phyloP scores from a whole-genome alignment of 2,329 filamentous ascomycete species.

The Colletotrichum tropicicola region DNA sequence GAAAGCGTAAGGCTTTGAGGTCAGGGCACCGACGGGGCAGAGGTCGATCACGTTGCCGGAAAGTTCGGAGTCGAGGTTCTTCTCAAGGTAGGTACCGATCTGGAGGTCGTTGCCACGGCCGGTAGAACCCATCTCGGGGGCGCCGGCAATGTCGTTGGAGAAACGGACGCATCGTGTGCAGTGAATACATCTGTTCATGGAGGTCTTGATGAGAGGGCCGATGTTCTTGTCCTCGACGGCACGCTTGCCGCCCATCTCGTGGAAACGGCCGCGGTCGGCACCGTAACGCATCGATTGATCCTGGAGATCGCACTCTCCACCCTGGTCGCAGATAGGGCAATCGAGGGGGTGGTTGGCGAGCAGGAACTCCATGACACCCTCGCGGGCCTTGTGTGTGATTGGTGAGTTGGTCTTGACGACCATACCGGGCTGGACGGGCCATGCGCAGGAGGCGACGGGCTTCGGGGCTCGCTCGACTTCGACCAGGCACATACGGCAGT shows the following conservation, averaged over 20 bases:
- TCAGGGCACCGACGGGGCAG: conserved; percentile 95
- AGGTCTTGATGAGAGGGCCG: conserved; percentile 97
- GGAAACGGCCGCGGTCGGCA: conserved; percentile 93
- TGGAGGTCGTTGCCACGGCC: conserved; percentile 97
- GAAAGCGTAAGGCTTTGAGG: conserved; percentile 98
- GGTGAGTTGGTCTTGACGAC: conserved; percentile 98
- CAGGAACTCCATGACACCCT: conserved; percentile 99
- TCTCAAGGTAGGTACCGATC: conserved; percentile 97
- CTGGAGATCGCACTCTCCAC: conserved; percentile 98
- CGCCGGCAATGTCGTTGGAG: conserved; percentile 95
- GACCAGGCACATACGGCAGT: conserved; percentile 99
- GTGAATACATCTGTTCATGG: conserved; percentile 99
- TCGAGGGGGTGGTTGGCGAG: conserved; percentile 96
- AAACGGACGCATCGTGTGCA: conserved; percentile 98
- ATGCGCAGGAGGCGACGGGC: conserved; percentile 97
- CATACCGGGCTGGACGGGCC: conserved; percentile 99
- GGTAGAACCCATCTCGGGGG: conserved; percentile 91
- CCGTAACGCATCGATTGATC: conserved; percentile 99
- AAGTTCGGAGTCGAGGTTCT: conserved; percentile 91
- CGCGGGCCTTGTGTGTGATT: conserved; percentile 94
- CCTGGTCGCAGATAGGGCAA: conserved; percentile 98
- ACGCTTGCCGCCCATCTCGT: conserved; percentile 95
- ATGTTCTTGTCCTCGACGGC: conserved; percentile 99
- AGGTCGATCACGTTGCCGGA: conserved; percentile 98
- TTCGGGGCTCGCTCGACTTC: conserved; percentile 97